A percentile compares a stretch with the other conserved stretches of the same genome.
Evolutionary conservation across 768 basidiomycete species (phyloP).

Genomic region (Leccinum ochraceum): DNA sequence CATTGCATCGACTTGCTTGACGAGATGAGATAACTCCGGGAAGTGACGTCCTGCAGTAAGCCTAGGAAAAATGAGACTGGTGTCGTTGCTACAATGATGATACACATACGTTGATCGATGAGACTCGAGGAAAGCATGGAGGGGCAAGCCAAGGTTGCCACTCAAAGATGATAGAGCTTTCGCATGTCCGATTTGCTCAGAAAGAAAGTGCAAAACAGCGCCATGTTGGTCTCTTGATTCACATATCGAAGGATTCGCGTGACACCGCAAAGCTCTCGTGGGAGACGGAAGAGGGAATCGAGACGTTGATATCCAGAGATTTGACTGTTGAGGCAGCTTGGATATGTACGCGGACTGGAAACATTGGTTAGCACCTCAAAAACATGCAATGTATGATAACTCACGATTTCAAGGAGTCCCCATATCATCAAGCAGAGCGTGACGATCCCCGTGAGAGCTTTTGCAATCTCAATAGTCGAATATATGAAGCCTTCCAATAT

Average conservation of each 20-base stretch:
- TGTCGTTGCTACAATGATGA: not conserved
- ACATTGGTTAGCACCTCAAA: slow-evolving; percentile 8
- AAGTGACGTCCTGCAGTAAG: slow-evolving; percentile 1
- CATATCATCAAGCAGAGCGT: slow-evolving; percentile 24
- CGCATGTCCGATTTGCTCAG: slow-evolving; percentile 31
- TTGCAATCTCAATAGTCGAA: slow-evolving; percentile 17
- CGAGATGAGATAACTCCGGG: not conserved
- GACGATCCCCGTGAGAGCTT: slow-evolving; percentile 12
- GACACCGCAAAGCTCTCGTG: slow-evolving; percentile 7
- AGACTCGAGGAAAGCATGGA: slow-evolving; percentile 24
- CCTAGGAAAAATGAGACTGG: slow-evolving; percentile 11
- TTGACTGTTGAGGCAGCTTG: slow-evolving; percentile 7
- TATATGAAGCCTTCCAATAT: slow-evolving; percentile 6
- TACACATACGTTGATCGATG: slow-evolving; percentile 23
- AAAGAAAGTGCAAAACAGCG: slow-evolving; percentile 27
- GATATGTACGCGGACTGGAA: slow-evolving; percentile 19
- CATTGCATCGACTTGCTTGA: slow-evolving; percentile 9
- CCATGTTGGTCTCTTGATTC: slow-evolving; percentile 19
- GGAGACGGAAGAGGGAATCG: slow-evolving; percentile 14
- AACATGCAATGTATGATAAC: not conserved
- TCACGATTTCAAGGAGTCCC: slow-evolving; percentile 28
- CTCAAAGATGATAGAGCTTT: slow-evolving; percentile 27
- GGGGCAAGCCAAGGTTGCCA: slow-evolving; percentile 18
- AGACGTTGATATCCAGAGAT: not conserved
- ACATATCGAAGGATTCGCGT: slow-evolving; percentile 4